Base-by-base conservation (phyloP, 495 filamentous ascomycete genomes). In the Xylaria grammica region DNA sequence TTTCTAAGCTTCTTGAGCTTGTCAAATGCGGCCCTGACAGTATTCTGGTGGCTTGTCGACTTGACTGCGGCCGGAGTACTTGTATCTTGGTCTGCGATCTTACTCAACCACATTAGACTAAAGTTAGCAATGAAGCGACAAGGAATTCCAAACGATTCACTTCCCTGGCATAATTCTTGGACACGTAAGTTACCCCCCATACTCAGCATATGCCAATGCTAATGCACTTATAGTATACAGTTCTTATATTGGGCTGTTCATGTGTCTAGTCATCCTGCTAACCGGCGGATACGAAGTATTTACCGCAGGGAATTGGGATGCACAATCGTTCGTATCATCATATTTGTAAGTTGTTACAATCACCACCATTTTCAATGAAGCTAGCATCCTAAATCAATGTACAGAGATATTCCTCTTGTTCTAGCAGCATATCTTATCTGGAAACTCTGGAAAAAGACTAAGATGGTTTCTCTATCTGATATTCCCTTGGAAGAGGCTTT, bases 1-100 rank as follows among this genome's bases (percentile, higher is more conserved):
- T 76, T 81, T 11, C 71, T 89, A n/a, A 83, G 84, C 30, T 89
- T 86, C 62, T 83, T 89, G 76, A 85, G 79, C 57, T 74, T 88
- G 5, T 83, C 81, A 8, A 78, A 81, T 11, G 73, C 75, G n/a
- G 87, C 85, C 1, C 72, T 85, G 42, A 84, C 80, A 0, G 87
- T 86, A 4, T 89, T 90, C 70, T 83, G 74, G 65, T 90, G 86
- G 86, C 73, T 90, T 26, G 80, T 87, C 5, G 77, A 82, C 38
- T 61, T 89, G 65, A 85, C 83, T 0, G 80, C 86, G 0, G 80
- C 81, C 22, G 84, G 82, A 1, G 81, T 84, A 1, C 69, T 88
- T 45, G 74, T 89, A 17, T 84, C 80, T 0, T 89, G 86, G 86
- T 75, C 73, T 2, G 69, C 72, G 3, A 82, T 84, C 42, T 62